Evolutionary conservation across 768 basidiomycete species (phyloP).

Genomic region (Hortiboletus flavorubellus): DNA sequence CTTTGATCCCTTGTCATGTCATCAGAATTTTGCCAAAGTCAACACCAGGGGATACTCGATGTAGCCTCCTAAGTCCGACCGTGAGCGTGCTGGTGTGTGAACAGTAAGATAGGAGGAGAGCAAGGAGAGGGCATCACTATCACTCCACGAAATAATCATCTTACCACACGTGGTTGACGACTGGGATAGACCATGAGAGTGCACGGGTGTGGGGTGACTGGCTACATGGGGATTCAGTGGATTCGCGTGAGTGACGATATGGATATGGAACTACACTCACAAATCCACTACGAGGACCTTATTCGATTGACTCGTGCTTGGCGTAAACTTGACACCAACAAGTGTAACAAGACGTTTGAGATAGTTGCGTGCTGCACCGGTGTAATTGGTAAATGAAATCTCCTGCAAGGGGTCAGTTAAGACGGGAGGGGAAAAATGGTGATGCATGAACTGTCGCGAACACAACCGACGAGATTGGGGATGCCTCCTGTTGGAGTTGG

Average conservation of each 20-base stretch:
- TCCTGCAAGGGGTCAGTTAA: conserved; percentile 39
- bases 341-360: conserved; percentile 75
- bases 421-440: neutral
- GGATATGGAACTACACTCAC: conserved; percentile 42
- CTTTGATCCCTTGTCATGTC: conserved; percentile 11
- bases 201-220: conserved; percentile 57
- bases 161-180: conserved; percentile 89
- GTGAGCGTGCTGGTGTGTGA: conserved; percentile 43
- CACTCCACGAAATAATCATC: conserved; percentile 87
- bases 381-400: conserved; percentile 87
- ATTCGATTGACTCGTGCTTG: conserved; percentile 74
- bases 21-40: conserved; percentile 52
- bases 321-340: conserved; percentile 79
- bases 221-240: conserved; percentile 19
- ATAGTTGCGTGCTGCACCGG: conserved; percentile 82
- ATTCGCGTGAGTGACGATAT: neutral
- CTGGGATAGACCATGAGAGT: conserved; percentile 73
- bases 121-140: conserved; percentile 34
- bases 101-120: neutral
- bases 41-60: conserved; percentile 64
- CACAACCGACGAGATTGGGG: conserved; percentile 57
- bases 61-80: conserved; percentile 60
- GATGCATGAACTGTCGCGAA: conserved; percentile 34
- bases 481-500: conserved; percentile 66
- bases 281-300: conserved; percentile 81